Percentiles rank a stretch among this genome's conserved stretches.
These are phyloP conservation scores for Xylariaceae sp. DNA, from an alignment of 2,329 filamentous ascomycete genomes.

Conservation along the genomic window DNA sequence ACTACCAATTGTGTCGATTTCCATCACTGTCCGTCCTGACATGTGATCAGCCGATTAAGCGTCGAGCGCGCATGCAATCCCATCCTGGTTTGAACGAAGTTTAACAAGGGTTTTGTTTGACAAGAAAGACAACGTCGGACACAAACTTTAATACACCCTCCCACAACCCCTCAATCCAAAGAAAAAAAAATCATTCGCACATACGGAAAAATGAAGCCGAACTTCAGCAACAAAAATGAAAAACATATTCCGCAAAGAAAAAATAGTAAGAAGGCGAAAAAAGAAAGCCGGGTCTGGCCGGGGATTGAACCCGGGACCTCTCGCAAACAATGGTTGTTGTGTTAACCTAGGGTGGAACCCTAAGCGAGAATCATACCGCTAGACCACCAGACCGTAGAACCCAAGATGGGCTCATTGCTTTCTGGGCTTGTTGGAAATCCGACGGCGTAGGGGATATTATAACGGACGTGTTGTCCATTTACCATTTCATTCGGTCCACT, in stretches of 20 bases:
- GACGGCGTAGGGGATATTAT: not conserved
- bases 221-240: not conserved
- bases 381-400: slow-evolving; percentile 47
- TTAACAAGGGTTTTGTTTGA: no score
- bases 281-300: slow-evolving; percentile 28
- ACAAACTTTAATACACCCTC: no score
- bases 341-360: slow-evolving; percentile 36
- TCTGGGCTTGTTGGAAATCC: not conserved
- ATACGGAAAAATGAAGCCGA: not conserved
- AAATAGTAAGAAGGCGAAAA: not conserved
- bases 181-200: no score
- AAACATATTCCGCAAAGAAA: not conserved
- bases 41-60: no score
- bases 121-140: no score
- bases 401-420: not conserved
- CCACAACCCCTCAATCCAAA: no score
- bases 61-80: no score
- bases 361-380: slow-evolving; percentile 70
- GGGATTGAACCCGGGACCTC: slow-evolving; percentile 41
- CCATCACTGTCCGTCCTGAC: no score
- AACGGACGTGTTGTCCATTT: no score
- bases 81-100: no score
- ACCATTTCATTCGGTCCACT: no score
- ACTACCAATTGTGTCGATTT: no score
- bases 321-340: slow-evolving; percentile 26